Conservation (phyloP, 2,329 filamentous ascomycete genomes). For the Aspergillus oerlinghausenensis region DNA sequence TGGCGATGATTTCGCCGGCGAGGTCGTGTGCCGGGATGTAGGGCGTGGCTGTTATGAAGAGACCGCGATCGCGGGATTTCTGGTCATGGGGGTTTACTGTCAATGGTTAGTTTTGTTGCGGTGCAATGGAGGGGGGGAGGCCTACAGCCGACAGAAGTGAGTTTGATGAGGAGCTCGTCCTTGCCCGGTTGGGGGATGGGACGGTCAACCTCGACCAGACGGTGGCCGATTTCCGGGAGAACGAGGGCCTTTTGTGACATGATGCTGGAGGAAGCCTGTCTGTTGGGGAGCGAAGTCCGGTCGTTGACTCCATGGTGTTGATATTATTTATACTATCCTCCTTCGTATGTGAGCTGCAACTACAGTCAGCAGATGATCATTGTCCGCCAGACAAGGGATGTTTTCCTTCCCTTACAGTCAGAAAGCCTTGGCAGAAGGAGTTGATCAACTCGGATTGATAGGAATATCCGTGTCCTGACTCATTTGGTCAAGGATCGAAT, state of each 20-base stretch:
- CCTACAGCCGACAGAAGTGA: slow-evolving; percentile 22
- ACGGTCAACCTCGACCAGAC: slow-evolving; percentile 8
- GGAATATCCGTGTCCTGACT: neutral
- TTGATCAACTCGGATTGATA: neutral
- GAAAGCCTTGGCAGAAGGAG: neutral
- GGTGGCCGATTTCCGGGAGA: slow-evolving; percentile 21
- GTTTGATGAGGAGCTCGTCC: slow-evolving; percentile 35
- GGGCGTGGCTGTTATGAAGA: slow-evolving; percentile 31
- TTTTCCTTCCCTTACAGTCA: neutral
- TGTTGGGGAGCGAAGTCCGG: neutral
- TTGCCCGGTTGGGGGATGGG: slow-evolving; percentile 27
- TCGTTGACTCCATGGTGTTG: neutral
- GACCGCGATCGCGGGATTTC: slow-evolving; percentile 30
- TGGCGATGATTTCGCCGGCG: slow-evolving; percentile 28
- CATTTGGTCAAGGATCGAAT: neutral
- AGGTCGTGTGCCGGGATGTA: slow-evolving; percentile 33
- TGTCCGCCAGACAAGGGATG: neutral
- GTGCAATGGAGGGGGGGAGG: neutral
- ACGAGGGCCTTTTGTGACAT: slow-evolving; percentile 22
- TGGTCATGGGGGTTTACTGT: slow-evolving; percentile 31
- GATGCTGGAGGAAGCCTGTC: neutral
- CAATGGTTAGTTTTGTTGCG: neutral
- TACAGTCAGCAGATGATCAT: neutral
- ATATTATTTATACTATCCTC: neutral
- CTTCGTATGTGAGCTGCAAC: neutral